These are phyloP conservation scores for Biscutella auriculata DNA, from an alignment of 441 rosid genomes.

Conservation along the genomic window DNA sequence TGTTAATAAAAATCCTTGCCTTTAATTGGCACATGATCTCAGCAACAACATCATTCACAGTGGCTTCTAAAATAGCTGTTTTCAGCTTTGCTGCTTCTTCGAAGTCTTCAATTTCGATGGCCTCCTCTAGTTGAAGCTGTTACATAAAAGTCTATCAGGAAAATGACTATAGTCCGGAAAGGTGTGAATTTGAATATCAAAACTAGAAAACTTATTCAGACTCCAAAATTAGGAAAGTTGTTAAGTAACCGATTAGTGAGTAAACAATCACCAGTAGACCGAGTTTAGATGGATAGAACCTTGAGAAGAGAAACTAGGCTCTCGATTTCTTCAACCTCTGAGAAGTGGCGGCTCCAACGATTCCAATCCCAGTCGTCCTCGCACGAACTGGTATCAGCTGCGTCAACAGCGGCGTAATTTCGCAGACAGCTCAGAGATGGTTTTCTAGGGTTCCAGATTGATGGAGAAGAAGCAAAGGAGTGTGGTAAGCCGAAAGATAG, in stretches of 20 bases:
- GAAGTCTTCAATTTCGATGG: slow-evolving; percentile 79
- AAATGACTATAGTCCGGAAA: no score
- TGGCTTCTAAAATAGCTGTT: slow-evolving; percentile 54
- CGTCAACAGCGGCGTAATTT: slow-evolving; percentile 10
- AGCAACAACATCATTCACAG: slow-evolving; percentile 57
- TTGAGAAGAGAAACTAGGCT: slow-evolving; percentile 63
- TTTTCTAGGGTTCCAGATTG: slow-evolving; percentile 17
- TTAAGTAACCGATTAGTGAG: neutral
- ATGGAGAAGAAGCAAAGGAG: slow-evolving; percentile 3
- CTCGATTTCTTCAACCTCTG: slow-evolving; percentile 71
- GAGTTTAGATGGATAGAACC: slow-evolving; percentile 22
- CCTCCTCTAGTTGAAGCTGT: slow-evolving; percentile 85
- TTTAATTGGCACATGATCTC: slow-evolving; percentile 69
- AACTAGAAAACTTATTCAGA: no score
- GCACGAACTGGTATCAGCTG: slow-evolving; percentile 23
- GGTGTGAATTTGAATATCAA: no score
- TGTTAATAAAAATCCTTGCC: slow-evolving; percentile 24
- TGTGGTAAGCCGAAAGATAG: slow-evolving; percentile 25
- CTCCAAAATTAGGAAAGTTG: neutral
- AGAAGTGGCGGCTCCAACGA: slow-evolving; percentile 79
- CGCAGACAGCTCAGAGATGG: slow-evolving; percentile 33
- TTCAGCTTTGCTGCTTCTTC: slow-evolving; percentile 73
- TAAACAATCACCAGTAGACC: neutral
- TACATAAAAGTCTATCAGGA: slow-evolving; percentile 13
- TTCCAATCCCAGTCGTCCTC: slow-evolving; percentile 69